Percentiles rank a stretch among this genome's conserved stretches.
Conservation (phyloP, 208 protist genomes). For the Wallacemonas sp. region DNA sequence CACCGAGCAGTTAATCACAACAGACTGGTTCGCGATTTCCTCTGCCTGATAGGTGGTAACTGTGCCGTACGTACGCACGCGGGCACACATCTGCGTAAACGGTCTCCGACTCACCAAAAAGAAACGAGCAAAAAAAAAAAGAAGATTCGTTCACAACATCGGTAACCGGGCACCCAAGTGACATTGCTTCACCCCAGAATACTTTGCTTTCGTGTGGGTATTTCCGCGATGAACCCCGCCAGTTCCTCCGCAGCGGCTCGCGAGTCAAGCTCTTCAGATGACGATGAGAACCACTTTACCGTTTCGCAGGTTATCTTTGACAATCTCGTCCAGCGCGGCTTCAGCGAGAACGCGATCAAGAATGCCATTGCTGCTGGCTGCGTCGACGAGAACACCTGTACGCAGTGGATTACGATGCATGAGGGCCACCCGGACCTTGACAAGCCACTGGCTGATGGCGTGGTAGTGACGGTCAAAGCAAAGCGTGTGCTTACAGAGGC, state of each 20-base stretch:
- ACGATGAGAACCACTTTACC: constrained; percentile 32
- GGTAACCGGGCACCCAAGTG: not conserved
- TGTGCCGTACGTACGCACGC: not conserved
- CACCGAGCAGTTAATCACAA: too few relatives aligned
- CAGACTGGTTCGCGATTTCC: too few relatives aligned
- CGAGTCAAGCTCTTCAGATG: constrained; percentile 4
- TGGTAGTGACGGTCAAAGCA: constrained; percentile 60
- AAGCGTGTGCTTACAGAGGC: constrained; percentile 71
- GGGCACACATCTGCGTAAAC: not conserved
- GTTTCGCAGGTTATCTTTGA: constrained; percentile 62
- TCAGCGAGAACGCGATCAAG: constrained; percentile 88
- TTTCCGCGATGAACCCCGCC: not conserved
- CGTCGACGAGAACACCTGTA: constrained; percentile 73
- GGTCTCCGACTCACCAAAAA: not conserved
- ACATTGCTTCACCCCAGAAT: too few relatives aligned
- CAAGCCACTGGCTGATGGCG: constrained; percentile 63
- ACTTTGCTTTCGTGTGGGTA: too few relatives aligned
- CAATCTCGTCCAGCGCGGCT: constrained; percentile 42
- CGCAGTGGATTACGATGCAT: constrained; percentile 87
- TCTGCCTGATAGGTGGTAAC: too few relatives aligned
- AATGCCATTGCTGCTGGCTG: constrained; percentile 86
- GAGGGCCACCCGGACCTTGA: constrained; percentile 79
- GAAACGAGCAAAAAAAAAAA: constrained; percentile 10
- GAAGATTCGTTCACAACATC: not conserved
- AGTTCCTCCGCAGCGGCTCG: not conserved